Conservation (phyloP, 2,329 filamentous ascomycete species). For the Tricladium varicosporioides region DNA sequence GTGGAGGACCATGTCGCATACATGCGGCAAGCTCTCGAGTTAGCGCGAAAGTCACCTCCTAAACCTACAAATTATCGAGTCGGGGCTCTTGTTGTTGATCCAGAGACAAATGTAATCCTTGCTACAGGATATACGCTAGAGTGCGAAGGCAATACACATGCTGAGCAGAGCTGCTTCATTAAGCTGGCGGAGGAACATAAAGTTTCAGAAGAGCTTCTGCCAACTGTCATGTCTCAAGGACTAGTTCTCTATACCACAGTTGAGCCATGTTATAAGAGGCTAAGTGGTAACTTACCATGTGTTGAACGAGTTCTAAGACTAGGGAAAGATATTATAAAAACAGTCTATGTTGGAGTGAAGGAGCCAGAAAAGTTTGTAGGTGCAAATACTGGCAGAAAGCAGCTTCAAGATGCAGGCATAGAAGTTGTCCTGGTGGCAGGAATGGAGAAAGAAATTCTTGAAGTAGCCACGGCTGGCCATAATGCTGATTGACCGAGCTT, state of each 20-base stretch:
- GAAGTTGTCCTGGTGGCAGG: constrained; percentile 70
- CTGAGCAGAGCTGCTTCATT: constrained; percentile 85
- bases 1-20: constrained; percentile 37
- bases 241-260: constrained; percentile 84
- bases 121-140: constrained; percentile 90
- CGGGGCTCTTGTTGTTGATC: constrained; percentile 78
- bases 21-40: constrained; percentile 71
- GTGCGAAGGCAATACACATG: constrained; percentile 89
- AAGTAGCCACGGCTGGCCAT: constrained; percentile 82
- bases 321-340: constrained; percentile 50
- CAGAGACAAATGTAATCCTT: constrained; percentile 57
- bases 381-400: constrained; percentile 71
- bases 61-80: constrained; percentile 92
- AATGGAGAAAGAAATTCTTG: constrained; percentile 76
- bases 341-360: constrained; percentile 82
- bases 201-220: constrained; percentile 46
- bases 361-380: constrained; percentile 91
- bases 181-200: constrained; percentile 59
- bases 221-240: constrained; percentile 52
- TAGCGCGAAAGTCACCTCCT: constrained; percentile 77
- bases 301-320: constrained; percentile 73
- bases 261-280: constrained; percentile 74
- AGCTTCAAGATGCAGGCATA: constrained; percentile 71
- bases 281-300: constrained; percentile 75
- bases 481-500: constrained; percentile 1